A percentile compares a stretch with the other conserved stretches of the same genome.
Conservation (phyloP, 306 rosid species). For the Acacia acuminata region DNA sequence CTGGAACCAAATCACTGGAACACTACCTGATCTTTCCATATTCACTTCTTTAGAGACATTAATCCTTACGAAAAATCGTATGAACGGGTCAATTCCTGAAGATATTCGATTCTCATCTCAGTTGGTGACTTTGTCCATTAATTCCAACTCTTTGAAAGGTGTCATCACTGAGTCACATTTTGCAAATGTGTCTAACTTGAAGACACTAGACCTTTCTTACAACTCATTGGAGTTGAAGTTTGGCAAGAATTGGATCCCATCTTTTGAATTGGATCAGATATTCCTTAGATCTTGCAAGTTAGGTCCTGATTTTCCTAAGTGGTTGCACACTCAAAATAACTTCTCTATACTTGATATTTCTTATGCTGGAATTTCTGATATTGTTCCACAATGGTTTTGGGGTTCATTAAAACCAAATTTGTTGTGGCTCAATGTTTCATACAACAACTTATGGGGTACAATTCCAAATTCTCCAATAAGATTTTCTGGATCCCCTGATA, state of each 20-base stretch:
- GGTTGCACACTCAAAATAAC: conserved; percentile 9
- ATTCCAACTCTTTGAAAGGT: conserved; percentile 17
- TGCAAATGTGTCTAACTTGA: neutral
- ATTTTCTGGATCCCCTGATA: neutral
- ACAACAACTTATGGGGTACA: conserved; percentile 17
- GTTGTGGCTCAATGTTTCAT: conserved; percentile 8
- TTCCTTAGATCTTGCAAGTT: conserved; percentile 8
- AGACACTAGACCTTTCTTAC: neutral
- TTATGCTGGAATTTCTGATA: conserved; percentile 11
- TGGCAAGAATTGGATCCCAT: neutral
- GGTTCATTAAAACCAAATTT: neutral
- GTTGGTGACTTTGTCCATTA: neutral
- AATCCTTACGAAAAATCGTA: neutral
- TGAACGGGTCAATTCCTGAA: neutral
- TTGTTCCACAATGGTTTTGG: conserved; percentile 31
- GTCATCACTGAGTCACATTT: conserved; percentile 20
- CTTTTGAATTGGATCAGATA: neutral
- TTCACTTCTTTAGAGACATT: conserved; percentile 12
- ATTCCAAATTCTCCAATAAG: conserved; percentile 4
- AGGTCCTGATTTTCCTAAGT: conserved; percentile 26
- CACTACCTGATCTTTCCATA: conserved; percentile 12
- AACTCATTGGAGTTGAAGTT: conserved; percentile 3
- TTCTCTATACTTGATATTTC: neutral
- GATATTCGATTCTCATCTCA: neutral
- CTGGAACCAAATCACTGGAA: conserved; percentile 11